A percentile compares a stretch with the other conserved stretches of the same genome.
Evolutionary conservation across 257 asterid genomes (phyloP).

Genomic region (Gentiana macrophylla): DNA sequence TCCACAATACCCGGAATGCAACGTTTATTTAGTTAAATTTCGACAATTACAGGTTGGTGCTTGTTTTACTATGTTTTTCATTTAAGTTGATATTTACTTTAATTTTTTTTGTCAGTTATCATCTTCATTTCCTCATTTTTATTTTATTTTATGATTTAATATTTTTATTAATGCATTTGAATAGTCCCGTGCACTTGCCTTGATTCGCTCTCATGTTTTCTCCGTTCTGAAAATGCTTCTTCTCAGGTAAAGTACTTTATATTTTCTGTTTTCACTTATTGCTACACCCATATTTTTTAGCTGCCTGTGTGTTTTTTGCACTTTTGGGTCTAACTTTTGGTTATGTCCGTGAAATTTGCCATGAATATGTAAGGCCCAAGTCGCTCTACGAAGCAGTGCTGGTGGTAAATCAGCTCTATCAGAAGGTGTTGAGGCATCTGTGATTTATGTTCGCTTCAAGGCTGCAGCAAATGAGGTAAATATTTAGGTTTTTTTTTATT

Average conservation of each 20-base stretch:
- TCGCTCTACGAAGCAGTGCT: conserved; percentile 66
- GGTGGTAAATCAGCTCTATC: conserved; percentile 68
- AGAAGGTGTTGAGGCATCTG: conserved; percentile 92
- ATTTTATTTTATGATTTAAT: not conserved
- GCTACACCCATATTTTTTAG: not conserved
- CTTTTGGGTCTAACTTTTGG: not conserved
- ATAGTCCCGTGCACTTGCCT: conserved; percentile 96
- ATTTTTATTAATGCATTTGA: conserved; percentile 5
- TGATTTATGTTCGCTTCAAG: conserved; percentile 86
- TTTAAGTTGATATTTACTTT: not conserved
- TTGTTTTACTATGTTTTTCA: conserved; percentile 10
- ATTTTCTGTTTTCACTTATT: conserved; percentile 8
- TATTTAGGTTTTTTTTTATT: conserved; percentile 11
- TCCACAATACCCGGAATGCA: conserved; percentile 98
- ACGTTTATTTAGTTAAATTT: conserved; percentile 91
- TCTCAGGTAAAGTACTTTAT: conserved; percentile 59
- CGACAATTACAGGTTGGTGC: conserved; percentile 90
- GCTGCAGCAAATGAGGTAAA: conserved; percentile 97
- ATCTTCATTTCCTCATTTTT: conserved; percentile 1
- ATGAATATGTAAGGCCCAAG: conserved; percentile 47
- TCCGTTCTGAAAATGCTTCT: conserved; percentile 79
- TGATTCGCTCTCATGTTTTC: conserved; percentile 85
- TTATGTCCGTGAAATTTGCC: too few relatives aligned
- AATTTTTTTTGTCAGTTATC: not conserved
- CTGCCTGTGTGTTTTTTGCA: not conserved